These are phyloP conservation scores for Trichoderma lentiforme DNA, from an alignment of 2,329 filamentous ascomycete genomes.

Conservation along the genomic window DNA sequence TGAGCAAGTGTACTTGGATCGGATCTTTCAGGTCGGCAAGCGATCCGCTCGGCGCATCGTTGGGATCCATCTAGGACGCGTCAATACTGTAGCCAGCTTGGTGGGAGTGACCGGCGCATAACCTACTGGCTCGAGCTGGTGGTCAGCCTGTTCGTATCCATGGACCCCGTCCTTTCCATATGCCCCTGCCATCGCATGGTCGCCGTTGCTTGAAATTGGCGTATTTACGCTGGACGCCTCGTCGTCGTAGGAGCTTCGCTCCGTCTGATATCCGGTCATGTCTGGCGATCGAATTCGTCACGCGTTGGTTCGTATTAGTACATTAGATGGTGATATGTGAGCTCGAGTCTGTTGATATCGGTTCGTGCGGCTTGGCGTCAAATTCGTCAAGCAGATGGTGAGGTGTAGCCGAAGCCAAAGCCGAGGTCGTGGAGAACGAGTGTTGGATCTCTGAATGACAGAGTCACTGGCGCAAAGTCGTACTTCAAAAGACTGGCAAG, in stretches of 20 bases:
- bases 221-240: constrained; percentile 32
- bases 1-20: constrained; percentile 85
- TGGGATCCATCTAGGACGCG: constrained; percentile 45
- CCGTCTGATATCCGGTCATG: constrained; percentile 42
- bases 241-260: constrained; percentile 36
- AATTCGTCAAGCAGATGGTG: background rate
- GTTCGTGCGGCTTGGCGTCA: background rate
- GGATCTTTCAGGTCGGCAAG: constrained; percentile 64
- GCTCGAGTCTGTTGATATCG: background rate
- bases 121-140: constrained; percentile 57
- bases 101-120: background rate
- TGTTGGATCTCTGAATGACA: background rate
- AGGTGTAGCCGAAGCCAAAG: background rate
- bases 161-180: constrained; percentile 53
- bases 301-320: constrained; percentile 25
- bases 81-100: constrained; percentile 13
- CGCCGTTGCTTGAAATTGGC: constrained; percentile 43
- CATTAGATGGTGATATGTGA: constrained; percentile 18
- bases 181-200: constrained; percentile 50
- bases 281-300: constrained; percentile 21
- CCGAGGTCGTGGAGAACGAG: constrained; percentile 1
- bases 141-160: constrained; percentile 37
- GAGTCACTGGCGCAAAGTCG: background rate
- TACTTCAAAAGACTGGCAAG: background rate
- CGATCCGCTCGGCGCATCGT: constrained; percentile 52